These are phyloP conservation scores for Balansia obtecta DNA, from an alignment of 2,329 filamentous ascomycete species.

Conservation along the genomic window DNA sequence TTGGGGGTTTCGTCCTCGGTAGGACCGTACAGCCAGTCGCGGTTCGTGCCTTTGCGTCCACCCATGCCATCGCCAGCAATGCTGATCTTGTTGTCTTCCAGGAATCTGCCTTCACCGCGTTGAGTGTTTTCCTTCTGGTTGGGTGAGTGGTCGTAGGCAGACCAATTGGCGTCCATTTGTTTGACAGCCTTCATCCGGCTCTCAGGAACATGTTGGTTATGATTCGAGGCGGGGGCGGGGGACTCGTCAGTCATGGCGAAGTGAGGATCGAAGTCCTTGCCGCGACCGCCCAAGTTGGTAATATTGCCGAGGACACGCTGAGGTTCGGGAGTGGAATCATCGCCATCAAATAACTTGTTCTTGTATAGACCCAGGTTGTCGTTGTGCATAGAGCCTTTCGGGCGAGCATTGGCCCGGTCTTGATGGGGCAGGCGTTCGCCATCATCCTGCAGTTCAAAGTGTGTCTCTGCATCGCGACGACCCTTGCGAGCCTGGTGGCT, in stretches of 20 bases:
- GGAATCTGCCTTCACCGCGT: constrained; percentile 37
- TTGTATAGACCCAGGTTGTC: constrained; percentile 60
- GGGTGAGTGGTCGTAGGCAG: constrained; percentile 41
- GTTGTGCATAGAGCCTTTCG: constrained; percentile 48
- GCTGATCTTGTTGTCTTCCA: constrained; percentile 24
- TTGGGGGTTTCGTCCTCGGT: constrained; percentile 29
- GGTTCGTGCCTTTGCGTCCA: constrained; percentile 39
- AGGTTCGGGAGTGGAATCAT: constrained; percentile 29
- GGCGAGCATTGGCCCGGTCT: constrained; percentile 29
- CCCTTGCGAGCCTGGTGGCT: constrained; percentile 49
- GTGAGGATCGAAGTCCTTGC: constrained; percentile 66
- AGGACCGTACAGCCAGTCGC: constrained; percentile 46
- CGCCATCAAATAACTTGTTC: constrained; percentile 58
- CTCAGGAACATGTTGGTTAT: constrained; percentile 35
- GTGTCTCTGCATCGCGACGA: constrained; percentile 66
- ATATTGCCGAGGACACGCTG: constrained; percentile 48
- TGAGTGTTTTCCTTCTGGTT: constrained; percentile 38
- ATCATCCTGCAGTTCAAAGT: constrained; percentile 78
- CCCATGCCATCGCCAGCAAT: constrained; percentile 57
- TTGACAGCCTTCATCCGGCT: constrained; percentile 58
- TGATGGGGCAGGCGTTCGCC: constrained; percentile 43
- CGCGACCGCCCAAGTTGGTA: constrained; percentile 60
- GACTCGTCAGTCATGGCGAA: constrained; percentile 64
- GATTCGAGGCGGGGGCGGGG: constrained; percentile 30
- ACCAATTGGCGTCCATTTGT: constrained; percentile 58